Evolutionary conservation across 495 filamentous ascomycete genomes (phyloP), one percentile per base, ranked within the genome.

Genomic region (Penicillium samsonianum): DNA sequence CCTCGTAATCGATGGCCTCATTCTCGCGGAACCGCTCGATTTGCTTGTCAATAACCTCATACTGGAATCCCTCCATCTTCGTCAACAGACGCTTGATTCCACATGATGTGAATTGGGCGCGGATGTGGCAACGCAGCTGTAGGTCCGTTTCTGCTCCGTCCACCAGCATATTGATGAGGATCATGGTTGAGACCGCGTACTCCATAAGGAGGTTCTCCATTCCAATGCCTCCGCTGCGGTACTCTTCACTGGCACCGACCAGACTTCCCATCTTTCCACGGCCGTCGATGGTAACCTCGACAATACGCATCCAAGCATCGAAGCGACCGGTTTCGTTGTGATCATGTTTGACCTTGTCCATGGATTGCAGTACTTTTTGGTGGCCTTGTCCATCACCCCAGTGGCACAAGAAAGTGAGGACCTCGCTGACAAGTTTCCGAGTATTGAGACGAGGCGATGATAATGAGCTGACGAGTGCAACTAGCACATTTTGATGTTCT

Each of bases 201-300:
- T 98, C 94, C 94, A 98, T 98, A 14, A 98, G 82, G 47, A 96
- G 82, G 67, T 96, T 98, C 81, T 98, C 94, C 90, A 98, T 95
- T 71, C 95, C 94, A 69, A 97, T 96, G 51, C 94, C 94, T 52
- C 95, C 94, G 72, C 90, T 96, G 67, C 94, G 90, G 59, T 96
- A 89, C 75, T 98, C 94, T 67, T 98, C 95, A 63, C 91, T 96
- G 7, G 94, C 94, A 47, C 94, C 94, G 25, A 98, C 94, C 58
- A 98, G 81, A 75, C 90, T 96, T 54, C 94, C 94, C 90, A 98
- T 96, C 81, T 98, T 98, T 40, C 94, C 94, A 57, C 94, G 86
- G 28, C 94, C 94, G 74, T 98, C 94, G 49, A 96, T 86, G 10
- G 94, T 96, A 51, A 98, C 95, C 73, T 98, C 94, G 37, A 98